Percentiles rank a stretch among this genome's conserved stretches.
These are phyloP conservation scores for Rhytidhysteron rufulum DNA, from an alignment of 2,329 filamentous ascomycete species.

Conservation along the genomic window DNA sequence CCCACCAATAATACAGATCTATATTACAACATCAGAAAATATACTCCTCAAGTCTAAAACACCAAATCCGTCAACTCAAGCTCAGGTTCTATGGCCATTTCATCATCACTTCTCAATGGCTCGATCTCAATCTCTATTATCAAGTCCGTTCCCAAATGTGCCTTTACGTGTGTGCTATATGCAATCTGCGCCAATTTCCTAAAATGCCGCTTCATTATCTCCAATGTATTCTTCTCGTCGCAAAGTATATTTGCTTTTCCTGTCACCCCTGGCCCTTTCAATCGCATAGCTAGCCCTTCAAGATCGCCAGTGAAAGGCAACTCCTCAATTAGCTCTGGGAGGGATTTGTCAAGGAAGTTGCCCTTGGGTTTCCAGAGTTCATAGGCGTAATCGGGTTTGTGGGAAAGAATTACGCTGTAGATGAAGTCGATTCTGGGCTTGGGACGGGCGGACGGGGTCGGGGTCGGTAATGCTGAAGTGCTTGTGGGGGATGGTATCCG, in stretches of 20 bases:
- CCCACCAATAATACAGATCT: no score
- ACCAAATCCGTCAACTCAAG: no score
- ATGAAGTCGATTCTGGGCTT: slow-evolving; percentile 3
- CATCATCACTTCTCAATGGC: background rate
- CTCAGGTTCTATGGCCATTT: no score
- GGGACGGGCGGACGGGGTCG: background rate
- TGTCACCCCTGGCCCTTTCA: slow-evolving; percentile 4
- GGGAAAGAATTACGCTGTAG: slow-evolving; percentile 6
- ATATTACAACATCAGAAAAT: no score
- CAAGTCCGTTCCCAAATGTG: background rate
- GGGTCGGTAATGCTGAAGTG: background rate
- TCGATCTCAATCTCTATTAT: background rate
- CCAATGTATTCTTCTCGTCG: slow-evolving; percentile 3
- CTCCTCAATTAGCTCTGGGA: slow-evolving; percentile 4
- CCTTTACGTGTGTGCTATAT: background rate
- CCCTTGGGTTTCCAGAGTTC: slow-evolving; percentile 5
- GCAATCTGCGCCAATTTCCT: background rate
- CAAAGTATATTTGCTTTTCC: slow-evolving; percentile 2
- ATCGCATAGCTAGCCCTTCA: slow-evolving; percentile 1
- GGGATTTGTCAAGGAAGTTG: slow-evolving; percentile 6
- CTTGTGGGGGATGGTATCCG: no score
- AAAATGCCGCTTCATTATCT: slow-evolving; percentile 2
- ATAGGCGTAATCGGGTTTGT: slow-evolving; percentile 1
- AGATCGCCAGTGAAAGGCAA: slow-evolving; percentile 4
- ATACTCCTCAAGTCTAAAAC: no score